Base-by-base conservation (phyloP, 257 asterid species). In the Nicotiana noctiflora region DNA sequence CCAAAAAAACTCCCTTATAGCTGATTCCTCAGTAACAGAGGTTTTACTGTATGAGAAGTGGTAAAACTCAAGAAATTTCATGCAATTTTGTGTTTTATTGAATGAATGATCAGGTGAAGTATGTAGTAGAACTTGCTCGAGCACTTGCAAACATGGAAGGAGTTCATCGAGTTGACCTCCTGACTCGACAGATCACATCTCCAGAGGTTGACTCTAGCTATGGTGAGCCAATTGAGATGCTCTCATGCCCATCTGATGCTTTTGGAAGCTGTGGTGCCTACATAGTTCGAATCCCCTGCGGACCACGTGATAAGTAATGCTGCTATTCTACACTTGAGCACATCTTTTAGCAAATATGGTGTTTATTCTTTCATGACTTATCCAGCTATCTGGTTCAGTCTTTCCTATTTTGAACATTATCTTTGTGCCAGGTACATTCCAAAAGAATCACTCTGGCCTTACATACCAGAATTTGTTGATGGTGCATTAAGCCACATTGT, bases 161-260 rank as follows among this genome's bases (percentile, higher is more conserved):
- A 34, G 89, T 90, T n/a, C 85, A 88, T 80, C 85, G 94, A 65
- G 96, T 91, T 31, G 96, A 91, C 86, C 92, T 91, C 64, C 87
- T 91, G 59, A 91, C 96, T 3, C 80, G 92, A 77, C 96, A 91
- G 83, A 88, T 91, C 27, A 86, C 90, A 67, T 86, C 90, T 56
- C 85, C 89, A 44, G 93, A 89, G 53, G 91, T 91, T 29, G 92
- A 91, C 83, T 86, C 61, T 83, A 82, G 83, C 85, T 91, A 90
- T n/a, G 89, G 86, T 2, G 94, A 91, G 62, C 96, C 96, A 59
- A 88, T 84, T 14, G 96, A 91, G 89, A 91, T 91, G 94, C 89
- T 91, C 53, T 83, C 91, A n/a, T 84, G 86, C 87, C 92, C 93
- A 27, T 81, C 88, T 46, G 90, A 90, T 74, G 92, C 90, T 80